Percentiles rank a stretch among this genome's conserved stretches.
Conservation (phyloP, 2,329 filamentous ascomycete genomes). For the Aspergillus ochraceoroseus region DNA sequence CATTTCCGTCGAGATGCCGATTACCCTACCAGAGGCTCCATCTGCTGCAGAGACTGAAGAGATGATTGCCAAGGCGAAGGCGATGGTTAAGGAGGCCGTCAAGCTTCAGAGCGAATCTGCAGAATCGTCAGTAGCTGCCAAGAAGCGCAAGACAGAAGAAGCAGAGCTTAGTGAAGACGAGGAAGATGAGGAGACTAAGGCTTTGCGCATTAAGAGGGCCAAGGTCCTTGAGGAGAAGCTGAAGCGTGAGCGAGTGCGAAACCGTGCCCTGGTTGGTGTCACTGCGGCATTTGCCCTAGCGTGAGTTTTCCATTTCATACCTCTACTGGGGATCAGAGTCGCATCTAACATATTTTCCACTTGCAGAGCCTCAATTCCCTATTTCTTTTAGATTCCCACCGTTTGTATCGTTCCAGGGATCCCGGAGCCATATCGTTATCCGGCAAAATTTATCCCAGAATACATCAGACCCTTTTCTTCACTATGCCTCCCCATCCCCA, state of each 20-base stretch:
- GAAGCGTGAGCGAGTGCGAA: conserved; percentile 79
- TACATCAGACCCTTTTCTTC: background rate
- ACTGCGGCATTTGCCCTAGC: conserved; percentile 82
- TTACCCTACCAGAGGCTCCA: conserved; percentile 61
- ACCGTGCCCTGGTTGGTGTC: conserved; percentile 77
- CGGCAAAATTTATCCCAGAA: background rate
- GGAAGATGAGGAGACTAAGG: conserved; percentile 40
- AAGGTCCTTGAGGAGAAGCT: conserved; percentile 67
- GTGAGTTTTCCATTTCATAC: conserved; percentile 56
- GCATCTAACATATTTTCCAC: conserved; percentile 19
- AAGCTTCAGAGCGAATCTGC: conserved; percentile 42
- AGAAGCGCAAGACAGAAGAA: conserved; percentile 70
- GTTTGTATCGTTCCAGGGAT: background rate
- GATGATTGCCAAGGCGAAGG: conserved; percentile 80
- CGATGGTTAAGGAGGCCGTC: conserved; percentile 74
- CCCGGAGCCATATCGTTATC: background rate
- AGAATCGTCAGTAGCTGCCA: conserved; percentile 35
- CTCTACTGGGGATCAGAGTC: background rate
- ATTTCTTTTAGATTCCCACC: conserved; percentile 39
- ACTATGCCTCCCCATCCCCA: background rate
- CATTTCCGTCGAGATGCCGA: conserved; percentile 71
- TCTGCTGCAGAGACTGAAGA: conserved; percentile 71
- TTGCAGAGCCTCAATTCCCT: conserved; percentile 45
- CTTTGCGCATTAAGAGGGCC: conserved; percentile 65
- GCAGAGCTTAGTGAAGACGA: conserved; percentile 55